Evolutionary conservation across 768 basidiomycete species (phyloP), one percentile per base, ranked within the genome.

Genomic region (Lentinula sp.): DNA sequence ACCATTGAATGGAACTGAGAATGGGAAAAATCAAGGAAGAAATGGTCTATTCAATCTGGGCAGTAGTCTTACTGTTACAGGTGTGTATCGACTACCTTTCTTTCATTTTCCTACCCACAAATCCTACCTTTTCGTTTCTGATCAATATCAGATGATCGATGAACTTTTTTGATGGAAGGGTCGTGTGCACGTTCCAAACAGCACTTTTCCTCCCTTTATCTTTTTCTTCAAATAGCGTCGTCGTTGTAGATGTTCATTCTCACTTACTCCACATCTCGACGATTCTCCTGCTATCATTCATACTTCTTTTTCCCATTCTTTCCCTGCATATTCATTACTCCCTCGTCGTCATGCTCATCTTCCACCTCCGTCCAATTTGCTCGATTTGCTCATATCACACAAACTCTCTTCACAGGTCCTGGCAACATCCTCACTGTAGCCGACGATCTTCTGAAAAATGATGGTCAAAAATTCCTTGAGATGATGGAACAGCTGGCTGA

Each of bases 401-500:
- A 50, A 50, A 50, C 63, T 63, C 61, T 64, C 65, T 66, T 63
- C 68, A 59, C 65, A 90, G 89, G 87, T 59, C 88, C 88, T 72
- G 95, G 93, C 68, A 95, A 95, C 68, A 98, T 99, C 71, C 81
- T 99, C 49, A 99, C 97, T 20, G 96, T 99, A 57, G 97, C 97
- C 50, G 97, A 99, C 70, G 97, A 99, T 76, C 84, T 99, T 49
- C 81, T 99, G 67, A 97, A 97, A 81, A 98, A 98, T 68, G 95
- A 99, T 69, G 96, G 96, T 2, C 93, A 95, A 69, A 98, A 97
- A 78, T 99, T 99, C 78, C 77, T 99, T 67, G 97, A 99, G 79
- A 99, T 99, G 97, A 99, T 99, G 97, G 97, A 98, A 73, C 94
- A 96, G 74, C 83, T 99, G 18, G 95, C 96, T 0, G 94, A 97